Conservation (phyloP, 805 yeast genomes). For the Starmerella asiatica region DNA sequence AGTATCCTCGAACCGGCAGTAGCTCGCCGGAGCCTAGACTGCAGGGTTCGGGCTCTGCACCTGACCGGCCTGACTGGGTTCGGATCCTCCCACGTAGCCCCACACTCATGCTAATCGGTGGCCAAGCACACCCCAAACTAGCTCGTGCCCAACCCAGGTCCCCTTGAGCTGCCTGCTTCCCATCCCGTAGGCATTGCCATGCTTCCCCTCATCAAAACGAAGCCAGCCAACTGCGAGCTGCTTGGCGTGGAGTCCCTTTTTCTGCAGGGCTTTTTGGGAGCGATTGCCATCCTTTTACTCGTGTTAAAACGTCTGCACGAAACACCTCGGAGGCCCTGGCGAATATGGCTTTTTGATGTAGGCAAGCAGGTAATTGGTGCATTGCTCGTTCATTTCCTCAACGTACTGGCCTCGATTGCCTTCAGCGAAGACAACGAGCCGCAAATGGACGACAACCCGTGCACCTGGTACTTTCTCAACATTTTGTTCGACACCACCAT, state of each 20-base stretch:
- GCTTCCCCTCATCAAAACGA: background rate
- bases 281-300: constrained; percentile 58
- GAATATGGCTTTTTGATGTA: constrained; percentile 80
- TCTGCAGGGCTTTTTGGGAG: constrained; percentile 65
- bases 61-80: no score
- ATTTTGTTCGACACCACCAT: constrained; percentile 82
- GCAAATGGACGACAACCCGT: constrained; percentile 46
- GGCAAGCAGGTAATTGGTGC: constrained; percentile 85
- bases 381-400: constrained; percentile 65
- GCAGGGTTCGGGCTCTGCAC: no score
- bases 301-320: constrained; percentile 67
- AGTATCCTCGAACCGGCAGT: no score
- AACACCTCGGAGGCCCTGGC: constrained; percentile 75
- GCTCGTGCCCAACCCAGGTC: no score
- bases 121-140: no score
- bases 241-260: constrained; percentile 77
- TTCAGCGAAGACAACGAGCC: constrained; percentile 28
- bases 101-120: no score
- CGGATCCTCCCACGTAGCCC: no score
- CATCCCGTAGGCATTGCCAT: no score
- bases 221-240: constrained; percentile 37
- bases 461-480: constrained; percentile 90
- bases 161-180: no score
- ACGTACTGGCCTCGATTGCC: constrained; percentile 55
- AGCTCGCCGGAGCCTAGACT: no score